Percentiles rank a stretch among this genome's conserved stretches.
Conservation (phyloP, 331 rosid genomes). For the Arachis monticola region DNA sequence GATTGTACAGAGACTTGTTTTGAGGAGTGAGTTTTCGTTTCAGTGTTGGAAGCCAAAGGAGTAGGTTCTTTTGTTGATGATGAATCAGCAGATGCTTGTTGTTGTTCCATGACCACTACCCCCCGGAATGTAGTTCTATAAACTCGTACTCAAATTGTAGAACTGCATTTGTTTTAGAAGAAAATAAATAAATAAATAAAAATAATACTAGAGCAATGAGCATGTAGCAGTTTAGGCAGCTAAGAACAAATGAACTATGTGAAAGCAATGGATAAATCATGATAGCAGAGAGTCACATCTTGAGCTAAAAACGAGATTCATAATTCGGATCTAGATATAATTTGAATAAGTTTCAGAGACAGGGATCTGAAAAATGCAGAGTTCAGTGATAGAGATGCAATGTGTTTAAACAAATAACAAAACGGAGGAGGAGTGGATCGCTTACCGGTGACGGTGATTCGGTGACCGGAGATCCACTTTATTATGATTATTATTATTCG, state of each 20-base stretch:
- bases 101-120: conserved; percentile 55
- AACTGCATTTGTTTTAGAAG: too few relatives aligned
- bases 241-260: neutral
- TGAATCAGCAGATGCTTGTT: conserved; percentile 42
- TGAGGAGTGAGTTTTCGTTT: conserved; percentile 31
- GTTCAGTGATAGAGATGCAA: neutral
- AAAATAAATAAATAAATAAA: too few relatives aligned
- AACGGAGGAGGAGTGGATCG: conserved; percentile 31
- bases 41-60: conserved; percentile 44
- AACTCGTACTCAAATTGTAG: neutral
- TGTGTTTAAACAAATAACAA: neutral
- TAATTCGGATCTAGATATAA: conserved; percentile 6
- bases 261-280: neutral
- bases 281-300: neutral
- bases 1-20: conserved; percentile 44
- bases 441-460: conserved; percentile 38
- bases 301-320: neutral
- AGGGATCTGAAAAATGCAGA: conserved; percentile 42
- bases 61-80: conserved; percentile 52
- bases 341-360: conserved; percentile 7
- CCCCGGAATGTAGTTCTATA: conserved; percentile 30
- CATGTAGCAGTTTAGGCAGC: conserved; percentile 8
- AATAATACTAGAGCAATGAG: too few relatives aligned
- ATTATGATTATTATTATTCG: neutral
- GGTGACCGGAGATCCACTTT: conserved; percentile 22